Percentiles rank a stretch among this genome's conserved stretches.
These are phyloP conservation scores for Neobulgaria alba DNA, from an alignment of 2,329 filamentous ascomycete species.

Conservation along the genomic window DNA sequence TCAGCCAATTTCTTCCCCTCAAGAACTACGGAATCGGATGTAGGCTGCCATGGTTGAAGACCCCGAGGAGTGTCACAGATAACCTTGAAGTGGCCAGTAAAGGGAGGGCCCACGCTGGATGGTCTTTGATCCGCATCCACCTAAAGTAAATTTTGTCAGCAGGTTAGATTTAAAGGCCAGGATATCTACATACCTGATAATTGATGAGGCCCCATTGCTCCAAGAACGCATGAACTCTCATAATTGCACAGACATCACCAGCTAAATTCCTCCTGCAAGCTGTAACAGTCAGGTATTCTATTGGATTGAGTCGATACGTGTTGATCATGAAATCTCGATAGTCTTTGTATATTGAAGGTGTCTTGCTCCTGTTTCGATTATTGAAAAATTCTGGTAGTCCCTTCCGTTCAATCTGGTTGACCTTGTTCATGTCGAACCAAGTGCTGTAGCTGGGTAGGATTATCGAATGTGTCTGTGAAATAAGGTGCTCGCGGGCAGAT, in stretches of 20 bases:
- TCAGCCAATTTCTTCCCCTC: conserved; percentile 49
- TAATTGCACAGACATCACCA: conserved; percentile 96
- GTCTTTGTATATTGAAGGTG: conserved; percentile 92
- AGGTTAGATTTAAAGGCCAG: too few relatives aligned
- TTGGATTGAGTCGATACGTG: conserved; percentile 90
- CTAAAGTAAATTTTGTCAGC: too few relatives aligned
- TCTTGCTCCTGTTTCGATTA: conserved; percentile 95
- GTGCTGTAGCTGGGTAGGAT: conserved; percentile 95
- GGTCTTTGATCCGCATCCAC: conserved; percentile 93
- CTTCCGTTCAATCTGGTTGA: conserved; percentile 88
- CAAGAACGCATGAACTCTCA: conserved; percentile 95
- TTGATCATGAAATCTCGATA: conserved; percentile 99
- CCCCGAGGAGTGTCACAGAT: conserved; percentile 93
- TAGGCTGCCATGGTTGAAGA: conserved; percentile 89
- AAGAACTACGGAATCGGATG: conserved; percentile 61
- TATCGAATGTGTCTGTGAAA: conserved; percentile 89
- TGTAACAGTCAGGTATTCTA: conserved; percentile 94
- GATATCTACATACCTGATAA: conserved; percentile 64
- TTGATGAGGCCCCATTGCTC: conserved; percentile 99
- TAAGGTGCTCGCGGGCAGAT: conserved; percentile 82
- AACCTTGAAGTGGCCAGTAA: conserved; percentile 94
- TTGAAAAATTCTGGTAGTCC: conserved; percentile 98
- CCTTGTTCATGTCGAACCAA: conserved; percentile 96
- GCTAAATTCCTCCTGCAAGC: conserved; percentile 91
- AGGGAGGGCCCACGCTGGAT: conserved; percentile 90